Base-by-base conservation (phyloP, 2,329 filamentous ascomycete genomes). In the Hypoxylon sp. region DNA sequence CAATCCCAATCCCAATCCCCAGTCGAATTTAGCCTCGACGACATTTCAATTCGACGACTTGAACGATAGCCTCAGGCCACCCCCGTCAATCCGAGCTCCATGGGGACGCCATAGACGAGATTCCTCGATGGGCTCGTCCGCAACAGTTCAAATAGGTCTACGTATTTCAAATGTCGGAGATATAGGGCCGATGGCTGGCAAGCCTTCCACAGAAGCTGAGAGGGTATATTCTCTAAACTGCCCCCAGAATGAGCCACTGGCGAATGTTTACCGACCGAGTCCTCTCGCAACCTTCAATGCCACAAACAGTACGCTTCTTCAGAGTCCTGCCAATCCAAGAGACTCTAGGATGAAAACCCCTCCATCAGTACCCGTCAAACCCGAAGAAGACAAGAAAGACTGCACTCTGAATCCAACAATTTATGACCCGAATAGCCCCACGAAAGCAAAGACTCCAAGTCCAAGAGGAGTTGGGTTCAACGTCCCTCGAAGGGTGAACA, bases 131-230 rank as follows among this genome's bases (percentile, higher is more conserved):
- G 83, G 83, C 15, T 92, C 90, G 48, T 87, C 87, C 8, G 89
- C 89, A 24, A 92, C 90, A 0, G 90, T 93, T 10, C 90, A 92
- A 75, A 92, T 93, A 56, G 91, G 90, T 1, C 82, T 93, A 15
- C 86, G 91, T 10, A 82, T 93, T 61, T 92, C 90, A 27, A 88
- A 85, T 59, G 83, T 86, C 32, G 80, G 84, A 13, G 85, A 88
- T 69, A 83, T 87, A 68, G 78, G 80, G 0, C 80, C 79, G 15
- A 74, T 80, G 17, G 73, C 78, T 44, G 76, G 57, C 67, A 78
- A 63, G 54, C 77, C 72, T 65, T 78, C 73, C 48, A 75, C 66
- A 54, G 72, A 81, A 68, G 68, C 79, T 59, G 62, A 80, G 65
- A 79, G 80, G 56, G 79, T 82, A 3, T 78, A 84, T 62, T 77